Evolutionary conservation across 1,139 yeast genomes (phyloP).

Genomic region (Lodderomyces theae): DNA sequence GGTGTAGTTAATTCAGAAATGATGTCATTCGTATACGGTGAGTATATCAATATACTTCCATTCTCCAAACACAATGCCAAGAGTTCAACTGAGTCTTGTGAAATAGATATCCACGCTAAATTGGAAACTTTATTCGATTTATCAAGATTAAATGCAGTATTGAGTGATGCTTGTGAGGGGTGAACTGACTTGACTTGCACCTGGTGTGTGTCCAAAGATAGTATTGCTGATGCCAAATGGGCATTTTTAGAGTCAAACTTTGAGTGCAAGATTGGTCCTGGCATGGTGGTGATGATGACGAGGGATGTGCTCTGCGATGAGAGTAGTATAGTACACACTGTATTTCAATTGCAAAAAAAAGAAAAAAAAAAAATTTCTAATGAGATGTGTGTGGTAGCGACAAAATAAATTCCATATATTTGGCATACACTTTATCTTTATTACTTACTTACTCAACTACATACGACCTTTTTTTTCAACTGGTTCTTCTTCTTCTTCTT

Average conservation of each 20-base stretch:
- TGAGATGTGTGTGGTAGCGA: conserved; percentile 4
- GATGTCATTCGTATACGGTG: conserved; percentile 63
- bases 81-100: conserved; percentile 26
- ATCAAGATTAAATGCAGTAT: conserved; percentile 50
- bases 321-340: too few species aligned
- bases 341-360: conserved; percentile 6
- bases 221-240: conserved; percentile 63
- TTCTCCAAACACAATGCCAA: conserved; percentile 65
- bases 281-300: conserved; percentile 8
- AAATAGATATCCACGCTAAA: conserved; percentile 53
- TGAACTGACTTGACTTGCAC: conserved; percentile 59
- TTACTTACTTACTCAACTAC: not conserved
- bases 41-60: conserved; percentile 64
- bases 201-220: conserved; percentile 73
- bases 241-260: conserved; percentile 56
- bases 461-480: conserved; percentile 1
- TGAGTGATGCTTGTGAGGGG: conserved; percentile 28
- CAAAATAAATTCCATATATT: too few species aligned
- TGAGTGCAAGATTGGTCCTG: conserved; percentile 31
- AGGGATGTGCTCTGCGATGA: conserved; percentile 5
- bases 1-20: conserved; percentile 50
- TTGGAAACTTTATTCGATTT: conserved; percentile 52
- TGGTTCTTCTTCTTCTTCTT: conserved; percentile 4
- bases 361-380: conserved; percentile 7
- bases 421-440: too few species aligned